Conservation (phyloP, 2,329 filamentous ascomycete species). For the Penicillium freii region DNA sequence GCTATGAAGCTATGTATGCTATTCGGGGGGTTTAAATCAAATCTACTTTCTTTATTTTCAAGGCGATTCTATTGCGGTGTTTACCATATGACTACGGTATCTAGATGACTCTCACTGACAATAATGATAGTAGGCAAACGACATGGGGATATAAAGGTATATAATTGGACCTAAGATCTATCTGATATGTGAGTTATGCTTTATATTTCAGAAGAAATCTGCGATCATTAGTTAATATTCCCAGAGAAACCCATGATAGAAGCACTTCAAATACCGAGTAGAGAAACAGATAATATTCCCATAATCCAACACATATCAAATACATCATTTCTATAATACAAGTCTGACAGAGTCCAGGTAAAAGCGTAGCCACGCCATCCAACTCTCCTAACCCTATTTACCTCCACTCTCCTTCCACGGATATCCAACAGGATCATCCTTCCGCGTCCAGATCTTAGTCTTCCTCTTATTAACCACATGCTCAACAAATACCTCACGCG, state of each 20-base stretch:
- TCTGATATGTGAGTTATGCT: not conserved
- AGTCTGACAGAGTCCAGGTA: not conserved
- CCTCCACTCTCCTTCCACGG: conserved; percentile 55
- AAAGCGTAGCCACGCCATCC: not conserved
- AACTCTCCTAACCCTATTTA: conserved; percentile 18
- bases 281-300: not conserved
- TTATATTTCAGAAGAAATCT: not conserved
- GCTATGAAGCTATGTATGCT: conserved; percentile 7
- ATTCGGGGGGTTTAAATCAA: not conserved
- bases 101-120: not conserved
- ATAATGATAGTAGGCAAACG: not conserved
- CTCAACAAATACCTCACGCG: conserved; percentile 84
- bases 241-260: not conserved
- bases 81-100: not conserved
- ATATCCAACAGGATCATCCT: conserved; percentile 71
- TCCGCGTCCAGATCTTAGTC: conserved; percentile 81
- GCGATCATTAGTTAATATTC: not conserved
- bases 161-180: too few relatives aligned
- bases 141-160: not conserved
- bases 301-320: not conserved
- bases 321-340: not conserved
- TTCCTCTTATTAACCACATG: conserved; percentile 83
- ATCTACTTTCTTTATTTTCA: not conserved
- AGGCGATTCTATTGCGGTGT: too few relatives aligned
- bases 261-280: not conserved